These are phyloP conservation scores for Calonectria naviculata DNA, from an alignment of 2,329 filamentous ascomycete genomes.

Conservation along the genomic window DNA sequence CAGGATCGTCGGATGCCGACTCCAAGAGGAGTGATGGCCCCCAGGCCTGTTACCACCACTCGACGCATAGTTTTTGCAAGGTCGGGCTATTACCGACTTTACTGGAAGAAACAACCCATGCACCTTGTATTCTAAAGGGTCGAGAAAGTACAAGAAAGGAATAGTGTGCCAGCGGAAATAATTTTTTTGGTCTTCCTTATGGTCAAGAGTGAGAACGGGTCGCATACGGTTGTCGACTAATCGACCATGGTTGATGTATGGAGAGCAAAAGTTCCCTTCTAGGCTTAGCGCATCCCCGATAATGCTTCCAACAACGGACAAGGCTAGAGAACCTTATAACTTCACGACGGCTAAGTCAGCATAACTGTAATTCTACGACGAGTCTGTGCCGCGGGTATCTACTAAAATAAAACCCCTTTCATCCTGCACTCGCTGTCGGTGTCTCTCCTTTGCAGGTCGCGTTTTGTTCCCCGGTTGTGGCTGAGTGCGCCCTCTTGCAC, in stretches of 20 bases:
- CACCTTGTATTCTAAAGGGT: background rate
- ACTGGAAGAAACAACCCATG: background rate
- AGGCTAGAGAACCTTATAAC: background rate
- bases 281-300: conserved; percentile 30
- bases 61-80: conserved; percentile 69
- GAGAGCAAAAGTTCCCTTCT: conserved; percentile 24
- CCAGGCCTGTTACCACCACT: conserved; percentile 86
- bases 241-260: background rate
- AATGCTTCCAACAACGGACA: background rate
- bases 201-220: background rate
- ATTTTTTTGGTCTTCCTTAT: background rate
- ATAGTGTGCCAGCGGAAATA: background rate
- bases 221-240: background rate
- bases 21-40: conserved; percentile 85
- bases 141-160: background rate
- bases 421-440: background rate
- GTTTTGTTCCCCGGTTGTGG: background rate
- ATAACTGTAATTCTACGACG: background rate
- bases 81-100: conserved; percentile 20
- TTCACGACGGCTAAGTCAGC: background rate
- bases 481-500: background rate
- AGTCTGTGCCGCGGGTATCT: background rate
- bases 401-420: background rate
- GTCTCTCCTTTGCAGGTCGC: background rate
- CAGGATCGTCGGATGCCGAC: conserved; percentile 83